A percentile compares a stretch with the other conserved stretches of the same genome.
These are phyloP conservation scores for Phytopythium montanum DNA, from an alignment of 352 stramenopile genomes.

Conservation along the genomic window DNA sequence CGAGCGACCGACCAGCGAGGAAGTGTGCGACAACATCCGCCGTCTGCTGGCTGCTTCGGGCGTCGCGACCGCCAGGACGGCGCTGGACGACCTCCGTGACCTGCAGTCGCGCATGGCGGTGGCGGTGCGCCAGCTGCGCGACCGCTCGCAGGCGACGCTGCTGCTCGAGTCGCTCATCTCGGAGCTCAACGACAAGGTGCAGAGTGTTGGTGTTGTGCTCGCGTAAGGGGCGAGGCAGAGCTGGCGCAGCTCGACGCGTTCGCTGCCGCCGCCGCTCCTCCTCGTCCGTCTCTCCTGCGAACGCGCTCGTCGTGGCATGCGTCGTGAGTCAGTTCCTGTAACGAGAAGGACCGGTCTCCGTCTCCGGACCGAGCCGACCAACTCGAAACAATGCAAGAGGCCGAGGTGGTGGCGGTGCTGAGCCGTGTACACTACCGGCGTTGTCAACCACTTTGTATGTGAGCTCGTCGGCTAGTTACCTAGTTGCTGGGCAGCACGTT, in stretches of 20 bases:
- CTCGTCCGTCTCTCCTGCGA: neutral
- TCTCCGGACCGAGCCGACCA: neutral
- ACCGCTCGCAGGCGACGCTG: conserved; percentile 54
- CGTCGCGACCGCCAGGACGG: conserved; percentile 34
- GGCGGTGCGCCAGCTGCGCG: conserved; percentile 50
- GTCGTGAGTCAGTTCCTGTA: conserved; percentile 1
- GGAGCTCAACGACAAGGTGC: conserved; percentile 71
- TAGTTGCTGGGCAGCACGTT: conserved; percentile 67
- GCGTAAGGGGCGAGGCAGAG: conserved; percentile 20
- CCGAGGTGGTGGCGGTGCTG: neutral
- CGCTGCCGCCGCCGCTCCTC: neutral
- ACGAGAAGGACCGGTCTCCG: conserved; percentile 1
- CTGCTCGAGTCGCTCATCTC: conserved; percentile 58
- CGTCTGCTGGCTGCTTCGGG: conserved; percentile 36
- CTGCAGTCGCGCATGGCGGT: conserved; percentile 42
- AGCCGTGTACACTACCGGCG: neutral
- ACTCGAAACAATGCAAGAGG: conserved; percentile 5
- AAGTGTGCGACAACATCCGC: conserved; percentile 55
- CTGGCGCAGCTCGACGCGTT: neutral
- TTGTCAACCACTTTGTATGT: conserved; percentile 5
- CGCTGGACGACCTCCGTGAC: conserved; percentile 61
- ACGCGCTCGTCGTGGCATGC: neutral
- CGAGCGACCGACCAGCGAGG: conserved; percentile 52
- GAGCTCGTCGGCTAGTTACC: conserved; percentile 2
- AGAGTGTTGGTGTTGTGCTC: conserved; percentile 52